A percentile compares a stretch with the other conserved stretches of the same genome.
Conservation (phyloP, 2,329 filamentous ascomycete genomes). For the Cucurbitaria berberidis region DNA sequence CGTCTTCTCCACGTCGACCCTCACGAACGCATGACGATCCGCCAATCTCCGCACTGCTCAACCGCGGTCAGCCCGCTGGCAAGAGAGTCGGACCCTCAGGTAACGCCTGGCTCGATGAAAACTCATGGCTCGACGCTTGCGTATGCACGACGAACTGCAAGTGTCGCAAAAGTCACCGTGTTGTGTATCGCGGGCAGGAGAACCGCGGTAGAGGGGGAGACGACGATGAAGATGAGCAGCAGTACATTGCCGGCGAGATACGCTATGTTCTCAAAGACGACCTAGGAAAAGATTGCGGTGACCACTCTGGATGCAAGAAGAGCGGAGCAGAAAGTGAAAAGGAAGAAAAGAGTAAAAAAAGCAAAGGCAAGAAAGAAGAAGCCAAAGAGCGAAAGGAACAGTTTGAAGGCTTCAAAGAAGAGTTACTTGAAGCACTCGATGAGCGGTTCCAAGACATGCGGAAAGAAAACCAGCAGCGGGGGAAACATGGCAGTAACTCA, state of each 20-base stretch:
- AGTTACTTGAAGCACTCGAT: constrained; percentile 20
- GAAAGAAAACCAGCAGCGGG: constrained; percentile 5
- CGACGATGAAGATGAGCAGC: constrained; percentile 1
- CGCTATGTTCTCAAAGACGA: constrained; percentile 35
- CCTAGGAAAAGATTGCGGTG: constrained; percentile 34
- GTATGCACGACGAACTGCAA: constrained; percentile 36
- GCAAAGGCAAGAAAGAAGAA: constrained; percentile 10
- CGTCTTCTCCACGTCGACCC: not conserved
- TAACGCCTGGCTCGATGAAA: constrained; percentile 29
- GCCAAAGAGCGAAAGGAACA: constrained; percentile 9
- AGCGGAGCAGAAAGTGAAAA: not conserved
- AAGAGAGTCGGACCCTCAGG: constrained; percentile 21
- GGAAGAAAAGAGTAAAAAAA: constrained; percentile 1
- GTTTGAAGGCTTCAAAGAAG: constrained; percentile 18
- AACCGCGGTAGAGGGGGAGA: not conserved
- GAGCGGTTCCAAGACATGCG: constrained; percentile 11
- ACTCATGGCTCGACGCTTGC: constrained; percentile 39
- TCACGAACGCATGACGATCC: constrained; percentile 3
- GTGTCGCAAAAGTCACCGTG: constrained; percentile 37
- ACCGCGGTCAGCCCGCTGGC: constrained; percentile 10
- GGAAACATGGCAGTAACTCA: not conserved
- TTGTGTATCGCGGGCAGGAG: constrained; percentile 26
- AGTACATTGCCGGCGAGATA: constrained; percentile 29
- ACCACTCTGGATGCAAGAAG: constrained; percentile 24
- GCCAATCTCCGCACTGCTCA: constrained; percentile 12